phyloP scores from a whole-genome alignment of 441 rosid species.

The Pelargonium cotyledonis region DNA sequence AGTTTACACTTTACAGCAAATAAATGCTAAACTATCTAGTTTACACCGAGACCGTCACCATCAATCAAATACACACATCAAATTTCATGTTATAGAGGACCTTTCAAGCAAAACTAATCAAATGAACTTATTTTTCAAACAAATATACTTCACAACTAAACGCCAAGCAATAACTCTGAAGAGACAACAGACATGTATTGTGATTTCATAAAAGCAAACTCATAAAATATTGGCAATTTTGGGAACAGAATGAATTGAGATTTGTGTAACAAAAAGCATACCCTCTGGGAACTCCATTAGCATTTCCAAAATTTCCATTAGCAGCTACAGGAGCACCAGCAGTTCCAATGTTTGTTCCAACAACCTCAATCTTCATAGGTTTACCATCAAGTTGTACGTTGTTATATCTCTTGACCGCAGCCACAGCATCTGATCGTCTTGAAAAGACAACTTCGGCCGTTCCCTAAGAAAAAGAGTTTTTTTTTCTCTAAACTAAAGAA shows the following conservation, averaged over 20 bases:
- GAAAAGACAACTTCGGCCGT: conserved; percentile 83
- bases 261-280: conserved; percentile 22
- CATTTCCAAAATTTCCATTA: conserved; percentile 37
- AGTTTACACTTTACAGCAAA: neutral
- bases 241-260: neutral
- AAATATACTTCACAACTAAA: neutral
- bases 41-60: neutral
- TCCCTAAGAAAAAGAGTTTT: conserved; percentile 55
- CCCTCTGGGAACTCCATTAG: conserved; percentile 58
- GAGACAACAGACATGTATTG: neutral
- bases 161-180: neutral
- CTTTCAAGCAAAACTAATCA: conserved; percentile 1
- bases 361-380: conserved; percentile 86
- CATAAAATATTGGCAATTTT: neutral
- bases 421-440: conserved; percentile 62
- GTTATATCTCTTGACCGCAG: conserved; percentile 82
- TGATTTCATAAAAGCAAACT: neutral
- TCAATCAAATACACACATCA: neutral
- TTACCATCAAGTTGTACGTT: conserved; percentile 89
- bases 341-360: conserved; percentile 53
- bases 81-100: neutral
- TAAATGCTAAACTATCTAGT: neutral
- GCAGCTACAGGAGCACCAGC: conserved; percentile 38
- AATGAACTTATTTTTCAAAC: neutral
- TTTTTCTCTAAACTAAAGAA: conserved; percentile 35